Percentiles rank a stretch among this genome's conserved stretches.
Evolutionary conservation across 495 filamentous ascomycete genomes (phyloP).

Genomic region (Penicillium lagena): DNA sequence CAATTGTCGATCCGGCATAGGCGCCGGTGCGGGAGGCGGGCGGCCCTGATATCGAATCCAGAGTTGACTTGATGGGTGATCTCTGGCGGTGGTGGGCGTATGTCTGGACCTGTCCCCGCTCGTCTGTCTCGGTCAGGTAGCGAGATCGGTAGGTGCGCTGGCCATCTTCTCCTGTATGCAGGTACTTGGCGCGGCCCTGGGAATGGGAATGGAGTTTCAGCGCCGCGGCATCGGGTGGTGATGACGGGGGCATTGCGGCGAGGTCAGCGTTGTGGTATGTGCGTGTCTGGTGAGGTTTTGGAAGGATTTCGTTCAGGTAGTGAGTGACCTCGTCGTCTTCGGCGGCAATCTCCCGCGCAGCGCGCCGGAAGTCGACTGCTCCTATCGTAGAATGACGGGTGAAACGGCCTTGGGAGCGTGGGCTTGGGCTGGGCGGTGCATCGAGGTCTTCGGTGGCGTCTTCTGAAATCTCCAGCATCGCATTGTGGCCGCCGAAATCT

Average conservation of each 20-base stretch:
- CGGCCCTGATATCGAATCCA: slow-evolving; percentile 15
- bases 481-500: slow-evolving; percentile 23
- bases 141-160: slow-evolving; percentile 23
- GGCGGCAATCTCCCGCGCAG: slow-evolving; percentile 17
- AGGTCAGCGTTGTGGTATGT: slow-evolving; percentile 5
- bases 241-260: slow-evolving; percentile 22
- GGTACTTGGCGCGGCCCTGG: too few species aligned
- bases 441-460: slow-evolving; percentile 33
- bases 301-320: slow-evolving; percentile 24
- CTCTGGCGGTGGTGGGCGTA: slow-evolving; percentile 14
- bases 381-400: slow-evolving; percentile 16
- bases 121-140: slow-evolving; percentile 12
- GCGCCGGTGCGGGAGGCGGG: slow-evolving; percentile 3
- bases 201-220: slow-evolving; percentile 4
- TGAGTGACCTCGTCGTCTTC: slow-evolving; percentile 27
- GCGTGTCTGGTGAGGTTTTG: slow-evolving; percentile 5
- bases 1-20: slow-evolving; percentile 16
- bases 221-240: slow-evolving; percentile 23
- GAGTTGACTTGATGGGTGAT: slow-evolving; percentile 26
- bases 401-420: slow-evolving; percentile 28
- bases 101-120: slow-evolving; percentile 10
- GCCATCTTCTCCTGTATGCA: slow-evolving; percentile 5
- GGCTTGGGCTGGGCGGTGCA: slow-evolving; percentile 34
- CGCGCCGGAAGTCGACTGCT: slow-evolving; percentile 17
- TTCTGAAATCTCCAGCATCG: slow-evolving; percentile 11